Base-by-base conservation (phyloP, 2,329 filamentous ascomycete species). In the Waltergamsia citrina region DNA sequence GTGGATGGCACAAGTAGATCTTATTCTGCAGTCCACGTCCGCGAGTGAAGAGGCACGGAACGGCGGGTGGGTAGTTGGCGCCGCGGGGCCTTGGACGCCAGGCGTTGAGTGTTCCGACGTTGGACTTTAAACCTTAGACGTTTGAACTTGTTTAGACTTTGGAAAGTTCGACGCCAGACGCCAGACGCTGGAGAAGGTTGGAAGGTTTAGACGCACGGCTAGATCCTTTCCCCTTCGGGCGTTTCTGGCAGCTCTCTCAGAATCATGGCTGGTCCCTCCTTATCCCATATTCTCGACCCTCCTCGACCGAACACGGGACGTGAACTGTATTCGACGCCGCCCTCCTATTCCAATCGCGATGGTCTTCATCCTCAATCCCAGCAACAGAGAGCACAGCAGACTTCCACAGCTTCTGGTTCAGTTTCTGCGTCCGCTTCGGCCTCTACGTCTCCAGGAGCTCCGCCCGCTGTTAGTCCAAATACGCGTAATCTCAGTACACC, bases 211-310 rank as follows among this genome's bases (percentile, higher is more conserved):
- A n/a, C n/a, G n/a, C n/a, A n/a, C n/a, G n/a, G n/a, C n/a, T 20
- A 20, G 11, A 32, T 14, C 29, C 10, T n/a, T 18, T n/a, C 17
- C 17, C 10, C 20, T 18, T 10, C 14, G 14, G 17, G 14, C 12
- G 29, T 32, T n/a, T n/a, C 25, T n/a, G 25, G 25, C 12, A 14
- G 6, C 18, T 12, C 29, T 22, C 19, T 14, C 29, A 23, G 29
- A 32, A 32, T 15, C 29, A 57, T 57, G 54, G 44, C 50, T 20
- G 49, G 49, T 22, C 49, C 49, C 28, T 51, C 47, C 23, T 45
- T 54, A 32, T 52, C 52, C 22, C 51, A 53, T 26, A 50, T 54
- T 32, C 47, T 55, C 35, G 46, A 53, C 32, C 42, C 46, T 53
- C 42, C 50, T 33, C 43, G 41, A 29, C 49, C 50, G 27, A 33